Base-by-base conservation (phyloP, 805 yeast species). In the Saccharomycopsis sp. region DNA sequence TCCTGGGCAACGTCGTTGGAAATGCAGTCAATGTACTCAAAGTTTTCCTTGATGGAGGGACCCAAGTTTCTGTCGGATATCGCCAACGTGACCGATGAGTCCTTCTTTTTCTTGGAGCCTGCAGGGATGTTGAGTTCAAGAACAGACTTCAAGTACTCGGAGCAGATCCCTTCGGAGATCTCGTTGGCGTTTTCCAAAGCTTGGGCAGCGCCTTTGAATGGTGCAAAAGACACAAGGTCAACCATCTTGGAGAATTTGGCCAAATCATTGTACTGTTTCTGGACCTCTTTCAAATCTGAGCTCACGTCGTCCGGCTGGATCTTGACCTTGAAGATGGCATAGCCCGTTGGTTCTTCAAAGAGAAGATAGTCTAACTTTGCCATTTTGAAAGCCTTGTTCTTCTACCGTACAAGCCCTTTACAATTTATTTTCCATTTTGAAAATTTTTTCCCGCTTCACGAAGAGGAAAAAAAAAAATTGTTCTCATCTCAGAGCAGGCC, bases 121-220 rank as follows among this genome's bases (percentile, higher is more conserved):
- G 78, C 79, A 61, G 98, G 98, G 55, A 92, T 65, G 69, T 88
- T 89, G 59, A 87, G 69, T 66, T 89, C 97, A 53, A 92, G 67
- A 42, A 92, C 73, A 30, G 94, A 76, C 63, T 85, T 86, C 65
- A 92, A 75, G 65, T 83, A 84, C 54, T 92, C 97, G 45, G 88
- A 81, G 43, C 89, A 95, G 54, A 88, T 73, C 58, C 98, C 98
- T 68, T 92, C 98, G 51, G 95, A 84, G 54, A 92, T 82, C 60
- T 92, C 97, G 60, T 92, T 92, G 53, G 97, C 96, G 60, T 92
- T 92, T 65, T 89, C 97, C 57, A 92, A 75, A 47, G 98, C 98
- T 65, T 92, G 97, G 39, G 98, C 97, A 48, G 98, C 98, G 57
- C 96, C 96, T 66, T 92, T 88, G 75, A 92, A 92, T 38, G 98